phyloP scores from a whole-genome alignment of 2,329 filamentous ascomycete species.

The Exophiala mesophila region DNA sequence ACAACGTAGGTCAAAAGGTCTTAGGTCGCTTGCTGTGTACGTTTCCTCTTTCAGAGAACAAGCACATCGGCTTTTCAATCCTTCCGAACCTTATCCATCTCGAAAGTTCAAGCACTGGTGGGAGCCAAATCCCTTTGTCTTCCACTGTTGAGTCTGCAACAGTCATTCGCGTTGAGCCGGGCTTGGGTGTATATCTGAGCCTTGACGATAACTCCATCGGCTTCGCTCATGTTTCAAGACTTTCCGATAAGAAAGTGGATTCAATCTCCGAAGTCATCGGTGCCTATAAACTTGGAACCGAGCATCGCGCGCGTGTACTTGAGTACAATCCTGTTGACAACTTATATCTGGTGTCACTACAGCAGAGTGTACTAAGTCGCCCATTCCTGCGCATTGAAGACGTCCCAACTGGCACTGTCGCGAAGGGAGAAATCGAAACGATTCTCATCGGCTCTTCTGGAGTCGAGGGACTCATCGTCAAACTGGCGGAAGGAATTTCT shows the following conservation, averaged over 20 bases:
- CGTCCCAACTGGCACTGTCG: conserved; percentile 71
- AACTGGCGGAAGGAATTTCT: conserved; percentile 77
- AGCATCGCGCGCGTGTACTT: conserved; percentile 75
- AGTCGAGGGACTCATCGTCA: conserved; percentile 73
- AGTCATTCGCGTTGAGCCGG: conserved; percentile 72
- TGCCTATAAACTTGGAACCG: conserved; percentile 69
- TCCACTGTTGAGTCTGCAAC: conserved; percentile 75
- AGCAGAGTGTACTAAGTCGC: conserved; percentile 77
- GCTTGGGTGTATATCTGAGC: conserved; percentile 75
- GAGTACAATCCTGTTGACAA: conserved; percentile 86
- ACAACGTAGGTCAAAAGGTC: conserved; percentile 76
- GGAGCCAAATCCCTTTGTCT: conserved; percentile 54
- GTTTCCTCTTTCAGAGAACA: conserved; percentile 71
- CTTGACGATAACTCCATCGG: conserved; percentile 65
- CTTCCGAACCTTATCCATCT: conserved; percentile 77
- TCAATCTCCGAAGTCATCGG: conserved; percentile 71
- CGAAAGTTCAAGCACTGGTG: conserved; percentile 39
- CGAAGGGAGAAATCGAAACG: conserved; percentile 80
- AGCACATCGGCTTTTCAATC: conserved; percentile 82
- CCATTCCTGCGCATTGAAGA: conserved; percentile 90
- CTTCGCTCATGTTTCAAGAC: conserved; percentile 90
- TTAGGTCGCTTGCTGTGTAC: conserved; percentile 85
- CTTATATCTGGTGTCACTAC: conserved; percentile 76
- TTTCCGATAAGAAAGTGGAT: conserved; percentile 87
- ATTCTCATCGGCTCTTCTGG: conserved; percentile 74